Base-by-base conservation (phyloP, 148 eudicot genomes). In the Heliosperma pusillum region DNA sequence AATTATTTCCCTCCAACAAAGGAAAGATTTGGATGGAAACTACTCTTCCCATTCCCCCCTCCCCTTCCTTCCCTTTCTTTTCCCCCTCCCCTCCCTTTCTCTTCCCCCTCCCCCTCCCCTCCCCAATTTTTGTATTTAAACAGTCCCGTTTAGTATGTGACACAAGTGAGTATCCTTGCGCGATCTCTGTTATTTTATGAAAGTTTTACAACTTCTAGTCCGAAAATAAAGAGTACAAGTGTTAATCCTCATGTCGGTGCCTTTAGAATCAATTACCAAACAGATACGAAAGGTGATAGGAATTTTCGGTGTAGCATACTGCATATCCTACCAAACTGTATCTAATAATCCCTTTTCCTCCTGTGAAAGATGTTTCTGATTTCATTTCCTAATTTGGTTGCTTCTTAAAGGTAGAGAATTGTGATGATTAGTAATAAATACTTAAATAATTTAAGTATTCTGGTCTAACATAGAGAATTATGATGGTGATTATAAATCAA, bases 261-360 rank as follows among this genome's bases (percentile, higher is more conserved):
- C 10, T 83, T 15, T 13, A 33, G 36, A 3, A 33, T n/a, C 36
- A 33, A 33, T 33, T 33, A 33, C 5, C 36, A 33, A 81, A 57
- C 77, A 1, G 53, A 15, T 47, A 47, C 53, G 53, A 15, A 47
- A 47, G 16, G 53, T 47, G 15, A 47, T 47, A 13, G 2, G 12
- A 47, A 47, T 91, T 30, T 87, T 82, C 74, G 79, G 78, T 19
- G 69, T 83, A 33, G 89, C 85, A 91, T 87, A 2, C 81, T n/a
- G n/a, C n/a, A n/a, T n/a, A n/a, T 74, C 64, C 58, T 80, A 82
- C 16, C 59, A 17, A 63, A 73, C 83, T 21, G 83, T 81, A 0
- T 93, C 91, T 29, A 87, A 87, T 66, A 72, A 78, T 87, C 82
- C 77, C 83, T 89, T 76, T 82, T 33, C 36, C 36, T 81, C 17